A percentile compares a stretch with the other conserved stretches of the same genome.
These are phyloP conservation scores for Oemleria cerasiformis DNA, from an alignment of 306 rosid species.

Conservation along the genomic window DNA sequence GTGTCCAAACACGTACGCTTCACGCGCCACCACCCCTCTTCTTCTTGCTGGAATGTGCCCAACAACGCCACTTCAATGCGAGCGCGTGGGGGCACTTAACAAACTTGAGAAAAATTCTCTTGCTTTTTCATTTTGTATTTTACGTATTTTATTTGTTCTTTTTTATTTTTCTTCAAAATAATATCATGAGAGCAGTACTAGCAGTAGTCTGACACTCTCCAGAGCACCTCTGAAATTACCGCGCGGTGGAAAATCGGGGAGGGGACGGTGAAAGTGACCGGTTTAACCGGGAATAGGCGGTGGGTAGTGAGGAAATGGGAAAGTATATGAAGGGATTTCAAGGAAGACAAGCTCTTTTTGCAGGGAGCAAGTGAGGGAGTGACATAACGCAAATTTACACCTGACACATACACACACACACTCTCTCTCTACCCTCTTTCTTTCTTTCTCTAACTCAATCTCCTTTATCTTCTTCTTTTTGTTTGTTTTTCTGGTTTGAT, in stretches of 20 bases:
- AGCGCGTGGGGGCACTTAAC: conserved; percentile 1
- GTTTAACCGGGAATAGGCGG: conserved; percentile 53
- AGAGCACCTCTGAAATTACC: background rate
- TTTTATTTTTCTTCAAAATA: background rate
- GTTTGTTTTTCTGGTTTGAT: background rate
- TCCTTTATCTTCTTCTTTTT: background rate
- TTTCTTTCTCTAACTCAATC: background rate
- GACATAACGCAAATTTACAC: conserved; percentile 10
- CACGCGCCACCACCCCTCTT: conserved; percentile 35
- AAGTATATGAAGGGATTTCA: conserved; percentile 46
- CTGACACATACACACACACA: background rate
- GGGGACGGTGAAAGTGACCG: conserved; percentile 26
- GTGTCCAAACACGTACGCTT: conserved; percentile 16
- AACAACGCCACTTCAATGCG: background rate
- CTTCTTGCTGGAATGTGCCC: background rate
- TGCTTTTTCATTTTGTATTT: background rate
- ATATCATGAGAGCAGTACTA: background rate
- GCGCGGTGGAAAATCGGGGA: conserved; percentile 2
- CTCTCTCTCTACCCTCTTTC: background rate
- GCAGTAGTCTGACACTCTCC: conserved; percentile 15
- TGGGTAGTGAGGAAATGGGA: conserved; percentile 37
- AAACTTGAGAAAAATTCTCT: background rate
- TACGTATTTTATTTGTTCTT: background rate
- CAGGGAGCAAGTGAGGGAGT: conserved; percentile 21
- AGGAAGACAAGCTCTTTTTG: conserved; percentile 23